These are phyloP conservation scores for Suillus bovinus DNA, from an alignment of 768 basidiomycete genomes.

Conservation along the genomic window DNA sequence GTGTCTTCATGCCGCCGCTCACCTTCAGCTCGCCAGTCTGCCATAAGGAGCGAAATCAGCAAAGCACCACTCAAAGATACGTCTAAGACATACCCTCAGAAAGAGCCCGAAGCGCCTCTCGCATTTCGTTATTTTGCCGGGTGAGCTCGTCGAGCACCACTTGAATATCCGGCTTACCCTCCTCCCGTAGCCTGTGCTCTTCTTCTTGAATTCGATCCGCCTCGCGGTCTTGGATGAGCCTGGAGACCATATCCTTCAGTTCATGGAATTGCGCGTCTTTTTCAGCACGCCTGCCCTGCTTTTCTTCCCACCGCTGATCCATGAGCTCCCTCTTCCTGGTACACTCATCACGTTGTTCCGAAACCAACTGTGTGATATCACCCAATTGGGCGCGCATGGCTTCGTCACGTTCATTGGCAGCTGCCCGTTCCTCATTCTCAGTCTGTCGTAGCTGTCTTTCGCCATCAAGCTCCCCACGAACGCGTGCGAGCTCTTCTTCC, in stretches of 20 bases:
- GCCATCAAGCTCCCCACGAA: conserved; percentile 59
- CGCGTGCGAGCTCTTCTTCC: conserved; percentile 60
- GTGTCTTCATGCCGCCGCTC: conserved; percentile 66
- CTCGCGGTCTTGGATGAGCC: conserved; percentile 56
- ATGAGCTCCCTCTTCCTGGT: conserved; percentile 58
- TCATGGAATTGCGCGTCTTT: conserved; percentile 60
- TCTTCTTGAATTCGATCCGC: conserved; percentile 51
- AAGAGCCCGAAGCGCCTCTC: conserved; percentile 52
- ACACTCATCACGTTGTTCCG: conserved; percentile 61
- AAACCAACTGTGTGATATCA: conserved; percentile 73
- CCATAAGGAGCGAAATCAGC: conserved; percentile 4
- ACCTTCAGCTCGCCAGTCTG: conserved; percentile 71
- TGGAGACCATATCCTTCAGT: conserved; percentile 60
- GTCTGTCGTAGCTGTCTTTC: conserved; percentile 59
- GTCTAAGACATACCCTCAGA: conserved; percentile 49
- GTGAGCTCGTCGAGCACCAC: conserved; percentile 59
- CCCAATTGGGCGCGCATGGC: conserved; percentile 57
- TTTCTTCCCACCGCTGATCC: conserved; percentile 66
- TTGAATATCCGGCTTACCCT: conserved; percentile 63
- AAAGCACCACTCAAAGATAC: conserved; percentile 2
- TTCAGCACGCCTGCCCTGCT: conserved; percentile 53
- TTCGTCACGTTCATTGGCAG: conserved; percentile 60
- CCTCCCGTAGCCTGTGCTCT: conserved; percentile 52
- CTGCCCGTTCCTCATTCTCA: conserved; percentile 64
- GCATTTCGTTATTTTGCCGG: conserved; percentile 59